Evolutionary conservation across 495 filamentous ascomycete species (phyloP), one percentile per base, ranked within the genome.

Genomic region (Penicillium pancosmium): DNA sequence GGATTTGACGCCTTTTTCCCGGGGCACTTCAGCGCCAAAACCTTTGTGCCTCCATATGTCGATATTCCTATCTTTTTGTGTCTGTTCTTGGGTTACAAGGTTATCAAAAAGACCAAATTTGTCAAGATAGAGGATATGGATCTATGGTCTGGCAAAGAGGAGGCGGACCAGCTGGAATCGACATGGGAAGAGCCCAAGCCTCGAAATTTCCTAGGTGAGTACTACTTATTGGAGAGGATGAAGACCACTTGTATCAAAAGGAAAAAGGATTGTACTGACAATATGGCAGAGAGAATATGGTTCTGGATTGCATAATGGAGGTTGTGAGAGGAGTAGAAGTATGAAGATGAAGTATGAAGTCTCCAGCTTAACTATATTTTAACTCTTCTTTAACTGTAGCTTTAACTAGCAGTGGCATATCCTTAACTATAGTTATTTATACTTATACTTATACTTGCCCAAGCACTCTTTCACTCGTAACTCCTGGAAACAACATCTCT

Each of bases 1-100:
- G 84, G 86, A 8, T 88, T 85, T 58, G 73, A 76, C 49, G 82
- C 84, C 21, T 87, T 87, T 60, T 83, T 84, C 62, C 79, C 81
- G 1, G 72, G 78, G 0, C 68, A 79, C 12, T 77, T 68, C 50
- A 64, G 44, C 38, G 61, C 66, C 4, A 63, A 68, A 48, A 67
- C 52, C 11, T 77, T 77, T 36, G 55, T 77, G 5, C 60, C 71
- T 0, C 63, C 68, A 0, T 77, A 77, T 34, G 61, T 75, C 25
- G 81, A 85, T 47, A 80, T 88, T 31, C 82, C 83, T 0, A 75
- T 87, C 25, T 79, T 86, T 40, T 46, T 77, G 0, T 55, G 55
- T 1, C 74, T 84, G 19, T 86, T 81, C 55, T 59, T 85, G 18
- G 76, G 74, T 5, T 88, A 79, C 71, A 88, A 88, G 54, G 57